These are phyloP conservation scores for Cyclostephanos tholiformis DNA, from an alignment of 108 stramenopile species.

Conservation along the genomic window DNA sequence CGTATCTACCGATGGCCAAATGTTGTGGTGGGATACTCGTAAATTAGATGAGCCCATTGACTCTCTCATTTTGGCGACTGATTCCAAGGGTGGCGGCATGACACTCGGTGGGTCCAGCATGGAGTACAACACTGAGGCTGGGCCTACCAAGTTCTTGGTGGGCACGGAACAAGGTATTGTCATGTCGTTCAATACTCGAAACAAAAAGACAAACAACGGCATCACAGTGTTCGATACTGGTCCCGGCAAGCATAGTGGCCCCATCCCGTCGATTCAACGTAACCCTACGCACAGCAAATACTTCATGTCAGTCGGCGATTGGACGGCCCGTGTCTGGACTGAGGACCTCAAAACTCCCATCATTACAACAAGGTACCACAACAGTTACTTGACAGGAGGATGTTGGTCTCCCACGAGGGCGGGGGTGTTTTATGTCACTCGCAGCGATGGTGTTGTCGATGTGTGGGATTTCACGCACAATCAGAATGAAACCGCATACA, in stretches of 20 bases:
- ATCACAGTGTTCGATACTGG: constrained; percentile 80
- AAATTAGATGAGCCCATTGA: constrained; percentile 80
- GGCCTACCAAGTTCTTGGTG: constrained; percentile 86
- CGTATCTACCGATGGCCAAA: constrained; percentile 85
- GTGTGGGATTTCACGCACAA: constrained; percentile 89
- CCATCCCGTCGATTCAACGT: constrained; percentile 85
- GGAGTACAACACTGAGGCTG: constrained; percentile 89
- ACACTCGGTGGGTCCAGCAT: constrained; percentile 78
- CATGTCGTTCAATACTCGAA: constrained; percentile 74
- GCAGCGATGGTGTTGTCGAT: constrained; percentile 84
- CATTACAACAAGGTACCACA: constrained; percentile 80
- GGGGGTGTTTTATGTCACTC: constrained; percentile 88
- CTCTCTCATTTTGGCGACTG: constrained; percentile 56
- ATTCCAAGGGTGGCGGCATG: constrained; percentile 68
- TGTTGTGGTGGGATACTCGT: constrained; percentile 92
- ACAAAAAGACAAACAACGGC: constrained; percentile 83
- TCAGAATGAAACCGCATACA: constrained; percentile 87
- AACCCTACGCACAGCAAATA: constrained; percentile 86
- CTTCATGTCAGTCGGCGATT: constrained; percentile 91
- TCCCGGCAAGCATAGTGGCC: constrained; percentile 84
- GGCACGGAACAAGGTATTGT: constrained; percentile 92
- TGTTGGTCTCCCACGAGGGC: constrained; percentile 90
- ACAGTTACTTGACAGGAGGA: constrained; percentile 75
- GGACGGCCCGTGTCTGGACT: constrained; percentile 86
- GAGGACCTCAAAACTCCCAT: constrained; percentile 88